phyloP scores from a whole-genome alignment of 306 rosid genomes.

The Malus sylvestris region DNA sequence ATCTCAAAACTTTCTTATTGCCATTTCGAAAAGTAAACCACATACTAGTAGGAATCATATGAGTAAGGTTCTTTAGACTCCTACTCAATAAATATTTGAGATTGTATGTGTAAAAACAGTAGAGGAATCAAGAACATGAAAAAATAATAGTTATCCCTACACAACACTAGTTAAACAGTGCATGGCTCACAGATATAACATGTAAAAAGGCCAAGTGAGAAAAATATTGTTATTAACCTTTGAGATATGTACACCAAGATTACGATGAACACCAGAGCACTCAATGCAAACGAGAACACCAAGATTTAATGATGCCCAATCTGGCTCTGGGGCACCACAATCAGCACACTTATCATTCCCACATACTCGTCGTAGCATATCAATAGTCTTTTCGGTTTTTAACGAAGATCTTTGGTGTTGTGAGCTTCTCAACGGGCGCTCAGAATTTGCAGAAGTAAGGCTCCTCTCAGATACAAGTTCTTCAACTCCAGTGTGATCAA shows the following conservation, averaged over 20 bases:
- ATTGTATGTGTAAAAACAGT: not conserved
- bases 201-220: not conserved
- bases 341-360: constrained; percentile 98
- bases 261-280: constrained; percentile 99
- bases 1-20: not conserved
- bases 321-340: constrained; percentile 96
- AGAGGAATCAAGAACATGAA: not conserved
- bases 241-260: constrained; percentile 97
- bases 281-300: constrained; percentile 99
- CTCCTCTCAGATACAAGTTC: constrained; percentile 72
- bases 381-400: constrained; percentile 92
- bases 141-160: not conserved
- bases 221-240: constrained; percentile 50
- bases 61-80: not conserved
- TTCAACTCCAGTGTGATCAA: constrained; percentile 72
- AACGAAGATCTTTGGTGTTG: constrained; percentile 68
- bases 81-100: not conserved
- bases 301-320: constrained; percentile 98
- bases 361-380: constrained; percentile 67
- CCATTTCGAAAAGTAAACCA: not conserved
- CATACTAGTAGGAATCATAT: not conserved
- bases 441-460: constrained; percentile 42
- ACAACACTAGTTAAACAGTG: not conserved
- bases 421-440: constrained; percentile 67
- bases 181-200: constrained; percentile 8